Base-by-base conservation (phyloP, 1,284 basidiomycete genomes). In the Pseudozyma flocculosa region DNA sequence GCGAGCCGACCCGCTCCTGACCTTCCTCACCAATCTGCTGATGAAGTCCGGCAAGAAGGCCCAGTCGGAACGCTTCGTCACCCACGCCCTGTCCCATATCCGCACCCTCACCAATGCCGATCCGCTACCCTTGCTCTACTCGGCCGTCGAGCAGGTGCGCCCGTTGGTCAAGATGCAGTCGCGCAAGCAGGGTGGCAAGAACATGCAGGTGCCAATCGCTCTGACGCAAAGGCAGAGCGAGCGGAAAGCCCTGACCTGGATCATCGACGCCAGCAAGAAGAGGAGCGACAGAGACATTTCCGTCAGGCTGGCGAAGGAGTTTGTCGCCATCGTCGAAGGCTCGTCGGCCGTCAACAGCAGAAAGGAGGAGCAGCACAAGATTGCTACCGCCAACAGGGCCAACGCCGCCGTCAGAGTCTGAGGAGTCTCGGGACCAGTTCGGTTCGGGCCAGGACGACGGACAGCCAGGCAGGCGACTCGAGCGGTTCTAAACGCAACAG, bases 381-480 rank as follows among this genome's bases (percentile, higher is more conserved):
- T 84, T 36, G 92, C 87, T 1, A 88, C 87, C 82, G 82, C 88
- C 32, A 90, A 90, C 78, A 86, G 91, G 89, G 65, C 69, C n/a
- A 76, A 76, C 47, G 63, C 71, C 26, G 50, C 62, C 37, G 69
- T 73, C n/a, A 59, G 72, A 47, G 68, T 75, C 41, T 75, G 30
- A 34, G 40, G 26, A 5, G 26, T 29, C 26, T 29, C 7, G 5
- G 26, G 26, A n/a, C n/a, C n/a, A n/a, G n/a, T n/a, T n/a, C n/a
- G n/a, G n/a, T n/a, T n/a, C n/a, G n/a, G n/a, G n/a, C n/a, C n/a
- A n/a, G n/a, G n/a, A n/a, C n/a, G n/a, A n/a, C n/a, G n/a, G n/a
- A n/a, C n/a, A n/a, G n/a, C n/a, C n/a, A n/a, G n/a, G n/a, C n/a
- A n/a, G n/a, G n/a, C n/a, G n/a, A n/a, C n/a, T n/a, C n/a, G n/a